Evolutionary conservation across 495 filamentous ascomycete species (phyloP).

Genomic region (Thermothielavioides terrestris): DNA sequence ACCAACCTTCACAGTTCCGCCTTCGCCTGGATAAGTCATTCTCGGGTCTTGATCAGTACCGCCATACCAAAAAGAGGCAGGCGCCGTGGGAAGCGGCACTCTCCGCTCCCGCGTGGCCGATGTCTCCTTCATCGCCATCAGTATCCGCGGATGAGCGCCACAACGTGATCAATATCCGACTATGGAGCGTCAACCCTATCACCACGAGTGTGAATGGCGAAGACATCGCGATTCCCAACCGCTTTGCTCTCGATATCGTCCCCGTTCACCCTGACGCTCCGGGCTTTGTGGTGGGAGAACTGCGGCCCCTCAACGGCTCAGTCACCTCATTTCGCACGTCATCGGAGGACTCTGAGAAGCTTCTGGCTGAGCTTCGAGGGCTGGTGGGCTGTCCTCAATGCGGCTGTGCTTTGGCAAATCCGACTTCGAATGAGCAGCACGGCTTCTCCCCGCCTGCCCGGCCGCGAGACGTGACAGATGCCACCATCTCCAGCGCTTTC

Average conservation of each 20-base stretch:
- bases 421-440: background rate
- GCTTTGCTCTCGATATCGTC: conserved; percentile 19
- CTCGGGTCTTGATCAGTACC: background rate
- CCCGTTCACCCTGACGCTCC: background rate
- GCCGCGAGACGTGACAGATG: background rate
- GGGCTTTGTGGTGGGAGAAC: conserved; percentile 1
- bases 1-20: background rate
- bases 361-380: conserved; percentile 5
- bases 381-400: background rate
- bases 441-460: too few relatives aligned
- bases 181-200: conserved; percentile 16
- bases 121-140: background rate
- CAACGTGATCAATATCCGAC: conserved; percentile 9
- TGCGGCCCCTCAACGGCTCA: conserved; percentile 7
- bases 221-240: conserved; percentile 15
- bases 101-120: conserved; percentile 13
- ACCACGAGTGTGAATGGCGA: conserved; percentile 18
- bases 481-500: background rate
- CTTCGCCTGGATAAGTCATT: conserved; percentile 9
- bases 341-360: background rate
- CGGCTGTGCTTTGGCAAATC: background rate
- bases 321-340: background rate
- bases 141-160: background rate
- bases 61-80: conserved; percentile 5
- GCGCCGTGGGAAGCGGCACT: conserved; percentile 16